Evolutionary conservation across 1,139 yeast species (phyloP), one percentile per base, ranked within the genome.

Genomic region (Debaryomyces nepalensis): DNA sequence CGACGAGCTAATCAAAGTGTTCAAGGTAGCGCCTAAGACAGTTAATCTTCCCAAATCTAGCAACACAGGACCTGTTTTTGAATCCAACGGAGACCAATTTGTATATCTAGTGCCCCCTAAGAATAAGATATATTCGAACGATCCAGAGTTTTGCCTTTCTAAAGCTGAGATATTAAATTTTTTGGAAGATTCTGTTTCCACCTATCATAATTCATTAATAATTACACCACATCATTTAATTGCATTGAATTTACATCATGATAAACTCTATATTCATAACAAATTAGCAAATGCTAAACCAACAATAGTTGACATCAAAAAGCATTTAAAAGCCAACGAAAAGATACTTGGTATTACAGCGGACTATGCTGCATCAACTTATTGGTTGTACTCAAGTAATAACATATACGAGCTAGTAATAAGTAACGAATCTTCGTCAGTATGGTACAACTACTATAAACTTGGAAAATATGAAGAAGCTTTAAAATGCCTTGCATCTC

Each of bases 361-460:
- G 3, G 98, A 91, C 58, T 66, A 70, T 40, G 49, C 61, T 3
- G 67, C 70, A 18, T 60, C 69, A 5, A 65, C 64, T 26, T 50
- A 44, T 39, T 52, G 61, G 63, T 14, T 59, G 27, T 53, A 50
- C 51, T 43, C 59, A 22, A 40, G 40, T 27, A 39, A 48, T 48
- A 43, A 54, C 42, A 50, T 64, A 48, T 47, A 50, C 58, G 61
- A 95, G 58, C 64, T 95, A 7, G 73, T 87, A 3, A 69, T 87
- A 7, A 76, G 73, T 23, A 77, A 86, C 51, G 98, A 93, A 58
- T 73, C 82, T 5, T 68, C 75, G 4, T 84, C 87, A 18, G 83
- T 90, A 3, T 89, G 97, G 97, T 78, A 77, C 47, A 75, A 84
- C 5, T 75, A 87, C 58, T 72, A 86, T 43, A 79, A 77, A 33